Percentiles rank a stretch among this genome's conserved stretches.
Conservation (phyloP, 352 stramenopile genomes). For the Phytophthora sp. region DNA sequence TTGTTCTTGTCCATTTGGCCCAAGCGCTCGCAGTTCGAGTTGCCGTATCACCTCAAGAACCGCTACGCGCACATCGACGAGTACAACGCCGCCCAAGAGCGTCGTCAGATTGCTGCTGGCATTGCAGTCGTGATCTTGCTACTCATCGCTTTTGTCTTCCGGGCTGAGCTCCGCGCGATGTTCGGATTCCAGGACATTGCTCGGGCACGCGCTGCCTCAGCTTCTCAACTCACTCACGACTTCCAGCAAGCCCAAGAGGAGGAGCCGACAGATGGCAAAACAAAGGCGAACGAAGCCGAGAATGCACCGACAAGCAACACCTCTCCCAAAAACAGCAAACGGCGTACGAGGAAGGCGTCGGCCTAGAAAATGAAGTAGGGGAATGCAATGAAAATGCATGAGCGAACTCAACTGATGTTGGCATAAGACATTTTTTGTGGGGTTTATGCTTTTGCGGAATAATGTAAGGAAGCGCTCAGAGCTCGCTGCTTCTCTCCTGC, state of each 20-base stretch:
- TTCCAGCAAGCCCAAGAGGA: conserved; percentile 42
- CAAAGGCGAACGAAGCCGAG: background rate
- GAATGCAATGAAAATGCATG: conserved; percentile 11
- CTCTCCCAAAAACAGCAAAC: conserved; percentile 12
- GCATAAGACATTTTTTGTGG: conserved; percentile 18
- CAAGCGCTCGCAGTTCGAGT: conserved; percentile 91
- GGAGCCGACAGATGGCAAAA: background rate
- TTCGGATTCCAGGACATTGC: conserved; percentile 80
- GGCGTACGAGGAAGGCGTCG: conserved; percentile 7
- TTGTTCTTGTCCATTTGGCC: conserved; percentile 95
- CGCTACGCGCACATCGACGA: conserved; percentile 87
- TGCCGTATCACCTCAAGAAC: conserved; percentile 88
- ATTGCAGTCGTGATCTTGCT: conserved; percentile 43
- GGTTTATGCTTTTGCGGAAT: conserved; percentile 29
- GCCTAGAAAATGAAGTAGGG: conserved; percentile 17
- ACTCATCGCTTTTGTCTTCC: conserved; percentile 61
- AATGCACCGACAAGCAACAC: no score
- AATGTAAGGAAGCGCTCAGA: conserved; percentile 17
- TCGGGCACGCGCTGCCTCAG: conserved; percentile 62
- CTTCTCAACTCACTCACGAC: conserved; percentile 62
- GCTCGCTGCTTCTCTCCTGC: background rate
- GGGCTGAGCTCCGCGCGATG: conserved; percentile 48
- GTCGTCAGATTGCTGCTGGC: conserved; percentile 45
- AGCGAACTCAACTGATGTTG: background rate
- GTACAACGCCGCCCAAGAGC: conserved; percentile 57